These are phyloP conservation scores for Russula ochroleuca DNA, from an alignment of 768 basidiomycete genomes.

Conservation along the genomic window DNA sequence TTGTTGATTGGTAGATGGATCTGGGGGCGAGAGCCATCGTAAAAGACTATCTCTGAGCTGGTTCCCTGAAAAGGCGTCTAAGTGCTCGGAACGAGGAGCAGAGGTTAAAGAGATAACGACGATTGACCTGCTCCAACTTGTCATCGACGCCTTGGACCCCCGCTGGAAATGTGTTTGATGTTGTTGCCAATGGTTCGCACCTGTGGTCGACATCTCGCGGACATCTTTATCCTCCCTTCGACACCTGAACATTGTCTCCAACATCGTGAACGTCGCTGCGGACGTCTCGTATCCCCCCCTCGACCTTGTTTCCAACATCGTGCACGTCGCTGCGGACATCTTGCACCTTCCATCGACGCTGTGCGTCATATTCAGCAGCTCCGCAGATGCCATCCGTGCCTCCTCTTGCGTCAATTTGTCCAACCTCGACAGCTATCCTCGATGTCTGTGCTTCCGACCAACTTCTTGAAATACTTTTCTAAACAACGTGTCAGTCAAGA, in stretches of 20 bases:
- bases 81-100: not conserved
- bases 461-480: no score
- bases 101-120: no score
- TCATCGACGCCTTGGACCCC: not conserved
- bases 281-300: not conserved
- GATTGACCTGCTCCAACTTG: no score
- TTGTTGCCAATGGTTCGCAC: no score
- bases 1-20: slow-evolving; percentile 1
- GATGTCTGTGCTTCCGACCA: no score
- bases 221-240: no score
- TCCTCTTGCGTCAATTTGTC: no score
- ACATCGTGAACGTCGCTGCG: not conserved
- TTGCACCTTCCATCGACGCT: no score
- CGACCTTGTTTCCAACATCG: not conserved
- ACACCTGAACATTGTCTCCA: not conserved
- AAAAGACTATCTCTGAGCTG: not conserved
- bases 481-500: no score
- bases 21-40: not conserved
- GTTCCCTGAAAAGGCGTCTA: not conserved
- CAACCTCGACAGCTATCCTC: no score
- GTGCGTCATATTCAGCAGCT: not conserved
- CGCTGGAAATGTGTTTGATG: no score
- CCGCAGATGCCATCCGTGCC: not conserved
- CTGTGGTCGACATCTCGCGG: not conserved
- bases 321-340: no score